Base-by-base conservation (phyloP, 805 yeast species). In the Monosporozyma servazzii region DNA sequence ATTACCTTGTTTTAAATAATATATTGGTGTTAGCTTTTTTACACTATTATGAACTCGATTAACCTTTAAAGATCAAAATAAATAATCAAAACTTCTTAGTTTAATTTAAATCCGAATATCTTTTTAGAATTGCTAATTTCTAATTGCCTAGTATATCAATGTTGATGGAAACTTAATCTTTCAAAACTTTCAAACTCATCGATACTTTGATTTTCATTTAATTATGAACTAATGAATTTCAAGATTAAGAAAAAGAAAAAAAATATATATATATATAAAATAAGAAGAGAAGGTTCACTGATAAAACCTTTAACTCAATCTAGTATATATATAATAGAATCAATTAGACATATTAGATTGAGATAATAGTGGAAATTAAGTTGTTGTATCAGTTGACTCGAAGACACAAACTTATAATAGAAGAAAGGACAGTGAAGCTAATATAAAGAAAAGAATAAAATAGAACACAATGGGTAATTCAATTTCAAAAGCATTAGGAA, bases 401-500 rank as follows among this genome's bases (percentile, higher is more conserved):
- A 25, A 25, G 27, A 25, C 7, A 25, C 27, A 2, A 25, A 5
- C 27, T 2, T 25, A 5, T 7, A 25, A 7, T 25, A 25, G 27
- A 25, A 20, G 15, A 6, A 11, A 39, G 25, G 18, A 18, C 42
- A 18, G 18, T 18, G 9, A 7, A 29, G 4, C 18, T 13, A n/a
- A 27, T 27, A 17, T 17, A 20, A 41, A 23, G 1, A 42, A 15
- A 27, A 15, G 31, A 27, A 9, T 18, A 31, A 45, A 15, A 18
- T 5, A 27, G n/a, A 30, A 29, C 30, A 48, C 11, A 25, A 67
- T 65, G 70, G 70, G 70, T 46, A 63, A 58, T 53, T 63, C 69
- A 4, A 59, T 66, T n/a, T 66, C 70, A 10, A 63, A 57, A 47
- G 58, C 64, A 9, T 50, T 71, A 64, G 72, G 71, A 55, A 76